These are phyloP conservation scores for Coemansia sp. DNA, from an alignment of 192 early-diverging fungal species.

Conservation along the genomic window DNA sequence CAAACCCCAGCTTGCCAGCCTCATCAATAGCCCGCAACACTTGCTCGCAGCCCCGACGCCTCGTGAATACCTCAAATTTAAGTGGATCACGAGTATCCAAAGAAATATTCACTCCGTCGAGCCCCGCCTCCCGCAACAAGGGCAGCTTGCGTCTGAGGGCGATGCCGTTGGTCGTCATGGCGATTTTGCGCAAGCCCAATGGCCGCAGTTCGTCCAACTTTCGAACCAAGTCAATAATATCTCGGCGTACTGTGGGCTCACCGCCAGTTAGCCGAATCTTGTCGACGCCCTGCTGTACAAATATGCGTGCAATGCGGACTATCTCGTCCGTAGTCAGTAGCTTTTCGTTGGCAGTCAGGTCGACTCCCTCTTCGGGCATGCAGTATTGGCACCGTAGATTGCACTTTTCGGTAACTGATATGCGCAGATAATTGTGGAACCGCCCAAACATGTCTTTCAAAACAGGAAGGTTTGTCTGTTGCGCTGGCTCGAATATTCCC, in stretches of 20 bases:
- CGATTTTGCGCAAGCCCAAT: constrained; percentile 73
- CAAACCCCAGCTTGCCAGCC: constrained; percentile 63
- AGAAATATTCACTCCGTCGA: constrained; percentile 88
- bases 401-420: constrained; percentile 92
- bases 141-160: constrained; percentile 83
- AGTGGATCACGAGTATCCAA: constrained; percentile 85
- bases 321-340: constrained; percentile 84
- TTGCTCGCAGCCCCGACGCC: constrained; percentile 75
- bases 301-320: constrained; percentile 71
- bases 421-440: constrained; percentile 90
- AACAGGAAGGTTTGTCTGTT: constrained; percentile 9
- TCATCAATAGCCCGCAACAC: constrained; percentile 77
- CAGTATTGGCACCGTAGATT: constrained; percentile 98
- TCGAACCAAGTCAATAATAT: constrained; percentile 81
- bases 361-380: constrained; percentile 89
- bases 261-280: constrained; percentile 97
- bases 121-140: constrained; percentile 63
- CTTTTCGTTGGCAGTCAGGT: constrained; percentile 63
- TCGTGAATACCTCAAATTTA: constrained; percentile 87
- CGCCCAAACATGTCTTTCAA: constrained; percentile 80
- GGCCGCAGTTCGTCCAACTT: constrained; percentile 72
- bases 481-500: not conserved
- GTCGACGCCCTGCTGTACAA: constrained; percentile 84
- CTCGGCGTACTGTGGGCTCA: constrained; percentile 91
- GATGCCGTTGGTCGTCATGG: constrained; percentile 95